A percentile compares a stretch with the other conserved stretches of the same genome.
These are phyloP conservation scores for Amphirosellinia nigrospora DNA, from an alignment of 495 filamentous ascomycete species.

Conservation along the genomic window DNA sequence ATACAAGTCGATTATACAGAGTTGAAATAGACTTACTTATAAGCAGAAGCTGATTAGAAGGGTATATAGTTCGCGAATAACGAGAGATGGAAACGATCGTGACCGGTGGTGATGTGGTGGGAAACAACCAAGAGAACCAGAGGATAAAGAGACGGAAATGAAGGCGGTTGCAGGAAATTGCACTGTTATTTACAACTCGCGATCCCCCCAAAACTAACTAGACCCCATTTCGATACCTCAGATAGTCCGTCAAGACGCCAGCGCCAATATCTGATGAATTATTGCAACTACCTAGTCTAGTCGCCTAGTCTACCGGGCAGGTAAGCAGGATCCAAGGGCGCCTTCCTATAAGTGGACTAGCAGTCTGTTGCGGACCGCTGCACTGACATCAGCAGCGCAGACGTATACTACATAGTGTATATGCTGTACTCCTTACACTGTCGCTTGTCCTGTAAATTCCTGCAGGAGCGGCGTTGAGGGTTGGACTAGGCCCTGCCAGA, in stretches of 20 bases:
- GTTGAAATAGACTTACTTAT: slow-evolving; percentile 18
- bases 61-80: slow-evolving; percentile 9
- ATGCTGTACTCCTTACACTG: not conserved
- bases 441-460: slow-evolving; percentile 1
- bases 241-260: not conserved
- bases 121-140: not conserved
- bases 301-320: not conserved
- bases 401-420: not conserved
- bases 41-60: slow-evolving; percentile 15
- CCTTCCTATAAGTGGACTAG: not conserved
- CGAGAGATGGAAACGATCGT: slow-evolving; percentile 13
- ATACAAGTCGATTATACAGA: not conserved
- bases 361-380: not conserved
- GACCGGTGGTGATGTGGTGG: not conserved
- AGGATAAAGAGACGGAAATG: not conserved
- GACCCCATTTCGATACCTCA: slow-evolving; percentile 10
- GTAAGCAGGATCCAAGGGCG: not conserved
- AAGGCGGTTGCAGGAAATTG: slow-evolving; percentile 10
- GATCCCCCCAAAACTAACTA: not conserved
- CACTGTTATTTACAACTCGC: slow-evolving; percentile 6
- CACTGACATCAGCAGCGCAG: not conserved
- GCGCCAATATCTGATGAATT: slow-evolving; percentile 13
- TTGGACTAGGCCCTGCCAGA: not conserved
- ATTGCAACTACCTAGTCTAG: not conserved
- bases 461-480: not conserved